A percentile compares a stretch with the other conserved stretches of the same genome.
These are phyloP conservation scores for Mortierella sp. DNA, from an alignment of 371 early-diverging fungal genomes.

Conservation along the genomic window DNA sequence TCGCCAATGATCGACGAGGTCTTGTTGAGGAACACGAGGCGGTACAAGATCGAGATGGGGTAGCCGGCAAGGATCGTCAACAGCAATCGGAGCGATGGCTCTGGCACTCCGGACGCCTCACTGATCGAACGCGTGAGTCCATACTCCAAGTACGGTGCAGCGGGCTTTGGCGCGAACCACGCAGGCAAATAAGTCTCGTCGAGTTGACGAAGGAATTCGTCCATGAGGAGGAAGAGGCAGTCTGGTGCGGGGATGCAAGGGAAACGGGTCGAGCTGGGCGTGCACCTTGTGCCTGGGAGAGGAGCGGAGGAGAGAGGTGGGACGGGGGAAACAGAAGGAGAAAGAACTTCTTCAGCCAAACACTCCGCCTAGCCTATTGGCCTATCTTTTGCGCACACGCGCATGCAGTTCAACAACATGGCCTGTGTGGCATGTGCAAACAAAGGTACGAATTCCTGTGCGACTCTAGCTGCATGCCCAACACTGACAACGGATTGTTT, in stretches of 20 bases:
- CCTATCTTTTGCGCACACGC: no score
- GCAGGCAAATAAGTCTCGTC: conserved; percentile 33
- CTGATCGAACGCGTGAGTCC: conserved; percentile 45
- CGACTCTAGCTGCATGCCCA: no score
- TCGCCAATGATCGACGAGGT: conserved; percentile 50
- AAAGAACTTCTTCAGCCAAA: no score
- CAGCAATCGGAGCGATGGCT: conserved; percentile 66
- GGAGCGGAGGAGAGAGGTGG: neutral
- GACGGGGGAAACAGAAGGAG: neutral
- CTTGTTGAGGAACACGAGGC: conserved; percentile 43
- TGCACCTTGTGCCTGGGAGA: neutral
- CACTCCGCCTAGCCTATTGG: no score
- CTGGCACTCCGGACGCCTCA: conserved; percentile 64
- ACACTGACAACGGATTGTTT: no score
- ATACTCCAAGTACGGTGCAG: conserved; percentile 44
- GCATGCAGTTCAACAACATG: no score
- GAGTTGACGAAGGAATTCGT: conserved; percentile 26
- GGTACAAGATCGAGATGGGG: conserved; percentile 63
- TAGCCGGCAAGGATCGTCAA: conserved; percentile 64
- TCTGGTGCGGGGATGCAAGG: neutral
- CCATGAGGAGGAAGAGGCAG: conserved; percentile 12
- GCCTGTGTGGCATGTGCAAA: no score
- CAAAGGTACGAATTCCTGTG: no score
- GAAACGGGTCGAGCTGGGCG: no score
- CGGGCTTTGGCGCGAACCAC: conserved; percentile 39